phyloP scores from a whole-genome alignment of 495 filamentous ascomycete species.

The Penicillium lagena region DNA sequence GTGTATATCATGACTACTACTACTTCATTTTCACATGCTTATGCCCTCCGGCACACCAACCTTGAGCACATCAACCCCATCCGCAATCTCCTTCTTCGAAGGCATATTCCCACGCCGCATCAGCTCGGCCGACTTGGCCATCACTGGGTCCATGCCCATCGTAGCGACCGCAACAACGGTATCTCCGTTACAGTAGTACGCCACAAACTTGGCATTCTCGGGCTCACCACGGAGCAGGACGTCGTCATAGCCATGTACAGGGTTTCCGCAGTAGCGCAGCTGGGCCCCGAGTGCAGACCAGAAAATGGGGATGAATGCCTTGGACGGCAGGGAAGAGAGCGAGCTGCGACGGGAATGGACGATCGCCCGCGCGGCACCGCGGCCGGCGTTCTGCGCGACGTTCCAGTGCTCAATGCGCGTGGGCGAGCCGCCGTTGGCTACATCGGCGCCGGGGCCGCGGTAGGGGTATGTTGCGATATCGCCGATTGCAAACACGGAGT shows the following conservation, averaged over 20 bases:
- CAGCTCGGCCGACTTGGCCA: constrained; percentile 76
- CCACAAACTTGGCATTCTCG: constrained; percentile 77
- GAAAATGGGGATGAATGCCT: constrained; percentile 86
- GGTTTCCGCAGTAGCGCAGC: constrained; percentile 87
- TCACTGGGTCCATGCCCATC: constrained; percentile 85
- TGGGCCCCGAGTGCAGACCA: constrained; percentile 91
- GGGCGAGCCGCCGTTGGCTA: constrained; percentile 32
- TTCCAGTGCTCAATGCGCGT: constrained; percentile 95
- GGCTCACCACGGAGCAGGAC: constrained; percentile 69
- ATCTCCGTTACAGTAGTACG: constrained; percentile 83
- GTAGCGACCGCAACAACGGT: constrained; percentile 86
- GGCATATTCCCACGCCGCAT: constrained; percentile 83
- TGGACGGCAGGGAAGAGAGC: constrained; percentile 42
- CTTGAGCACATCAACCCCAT: constrained; percentile 66
- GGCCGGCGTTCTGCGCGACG: constrained; percentile 88
- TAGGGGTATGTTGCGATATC: constrained; percentile 97
- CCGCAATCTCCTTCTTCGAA: constrained; percentile 65
- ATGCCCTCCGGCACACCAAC: constrained; percentile 43
- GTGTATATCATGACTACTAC: not conserved
- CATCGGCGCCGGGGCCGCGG: constrained; percentile 72
- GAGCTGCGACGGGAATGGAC: constrained; percentile 34
- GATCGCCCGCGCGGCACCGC: constrained; percentile 70
- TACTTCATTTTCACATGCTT: constrained; percentile 3
- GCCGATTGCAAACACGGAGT: constrained; percentile 84
- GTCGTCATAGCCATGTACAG: constrained; percentile 74